Percentiles rank a stretch among this genome's conserved stretches.
Evolutionary conservation across 2,329 filamentous ascomycete species (phyloP).

Genomic region (Trichoderma lentiforme): DNA sequence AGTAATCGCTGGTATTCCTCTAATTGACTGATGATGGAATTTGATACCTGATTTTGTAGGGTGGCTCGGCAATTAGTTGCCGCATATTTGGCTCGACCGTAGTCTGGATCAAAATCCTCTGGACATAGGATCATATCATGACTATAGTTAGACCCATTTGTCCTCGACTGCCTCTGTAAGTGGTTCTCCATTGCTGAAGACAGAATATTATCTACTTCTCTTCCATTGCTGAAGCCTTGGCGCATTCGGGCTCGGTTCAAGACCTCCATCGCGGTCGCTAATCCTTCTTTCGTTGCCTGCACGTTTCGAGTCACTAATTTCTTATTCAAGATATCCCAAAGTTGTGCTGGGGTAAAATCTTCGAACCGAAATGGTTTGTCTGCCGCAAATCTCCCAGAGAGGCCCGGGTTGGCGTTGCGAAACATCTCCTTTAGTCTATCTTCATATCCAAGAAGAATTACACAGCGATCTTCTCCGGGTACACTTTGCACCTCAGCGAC

Average conservation of each 20-base stretch:
- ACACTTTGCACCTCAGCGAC: slow-evolving; percentile 4
- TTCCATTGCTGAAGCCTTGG: neutral
- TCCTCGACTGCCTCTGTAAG: neutral
- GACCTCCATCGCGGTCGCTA: neutral
- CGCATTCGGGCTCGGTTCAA: neutral
- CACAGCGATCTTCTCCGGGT: slow-evolving; percentile 1
- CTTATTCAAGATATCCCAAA: neutral
- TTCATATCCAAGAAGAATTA: slow-evolving; percentile 1
- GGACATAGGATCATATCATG: neutral
- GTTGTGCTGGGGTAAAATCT: neutral
- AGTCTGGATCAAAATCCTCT: neutral
- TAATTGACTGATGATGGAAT: neutral
- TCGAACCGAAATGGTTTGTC: slow-evolving; percentile 1
- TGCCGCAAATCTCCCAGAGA: neutral
- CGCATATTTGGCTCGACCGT: neutral
- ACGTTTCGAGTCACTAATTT: neutral
- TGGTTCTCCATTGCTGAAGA: neutral
- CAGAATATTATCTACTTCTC: neutral
- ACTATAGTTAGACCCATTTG: neutral
- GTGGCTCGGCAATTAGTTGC: neutral
- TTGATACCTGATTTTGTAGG: neutral
- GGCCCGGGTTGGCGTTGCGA: neutral
- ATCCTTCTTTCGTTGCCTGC: neutral
- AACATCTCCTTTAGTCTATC: slow-evolving; percentile 1
- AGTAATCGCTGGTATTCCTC: neutral